Evolutionary conservation across 2,329 filamentous ascomycete genomes (phyloP), one percentile per base, ranked within the genome.

Genomic region (Westerdykella ornata): DNA sequence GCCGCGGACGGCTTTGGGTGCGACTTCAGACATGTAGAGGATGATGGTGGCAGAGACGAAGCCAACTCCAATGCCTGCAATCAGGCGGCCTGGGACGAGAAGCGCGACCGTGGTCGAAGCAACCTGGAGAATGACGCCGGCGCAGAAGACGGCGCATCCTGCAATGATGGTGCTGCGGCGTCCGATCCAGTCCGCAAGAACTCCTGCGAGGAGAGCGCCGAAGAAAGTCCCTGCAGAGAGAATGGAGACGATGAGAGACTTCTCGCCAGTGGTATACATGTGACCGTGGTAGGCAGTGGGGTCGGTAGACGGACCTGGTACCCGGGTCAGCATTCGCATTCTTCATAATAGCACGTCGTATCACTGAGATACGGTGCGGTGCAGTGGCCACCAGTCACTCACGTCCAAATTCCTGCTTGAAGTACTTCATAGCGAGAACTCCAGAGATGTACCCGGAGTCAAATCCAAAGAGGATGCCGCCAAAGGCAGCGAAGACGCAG

Each of bases 1-100:
- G 59, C 85, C 85, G 58, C 85, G 80, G 50, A 92, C 82, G 66
- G 85, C 86, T 65, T 72, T 72, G 13, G 73, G 73, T 76, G 71
- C 67, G 61, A 89, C 86, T 69, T 89, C 86, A 37, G 82, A 87
- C 85, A 92, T 90, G 77, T 92, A 94, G n/a, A 73, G 57, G 44
- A 74, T 72, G 55, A 73, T 66, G 39, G 66, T 49, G 16, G 63
- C 64, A 19, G 58, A 63, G 16, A 68, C 57, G 41, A 68, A 60
- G 11, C 66, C 65, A 11, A 68, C 62, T 34, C 66, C 65, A 19
- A 68, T 52, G 5, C 65, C 66, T 19, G 65, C 65, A 35, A 67
- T 59, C 34, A 68, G 57, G 28, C 66, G 61, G 13, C 66, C 66
- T 18, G 57, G 52, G 14, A 68, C 60, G n/a, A 68, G 61, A 30